Conservation (phyloP, 768 basidiomycete species). For the Auriscalpium vulgare region DNA sequence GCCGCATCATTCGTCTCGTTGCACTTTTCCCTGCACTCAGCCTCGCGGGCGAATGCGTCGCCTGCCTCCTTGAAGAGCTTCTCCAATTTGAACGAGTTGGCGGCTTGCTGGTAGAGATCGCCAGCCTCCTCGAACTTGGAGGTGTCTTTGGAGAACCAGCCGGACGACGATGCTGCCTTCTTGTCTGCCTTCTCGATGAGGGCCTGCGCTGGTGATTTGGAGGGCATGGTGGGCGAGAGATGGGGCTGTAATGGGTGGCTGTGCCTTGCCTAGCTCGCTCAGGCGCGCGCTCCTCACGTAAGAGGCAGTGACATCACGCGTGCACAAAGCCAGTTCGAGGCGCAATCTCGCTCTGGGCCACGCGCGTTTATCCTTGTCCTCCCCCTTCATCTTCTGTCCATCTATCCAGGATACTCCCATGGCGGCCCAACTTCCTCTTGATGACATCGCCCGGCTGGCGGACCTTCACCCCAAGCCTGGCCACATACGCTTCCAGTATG, state of each 20-base stretch:
- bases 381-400: no score
- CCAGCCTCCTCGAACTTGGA: constrained; percentile 93
- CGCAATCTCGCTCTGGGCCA: no score
- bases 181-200: constrained; percentile 88
- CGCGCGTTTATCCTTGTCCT: no score
- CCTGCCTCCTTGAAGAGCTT: constrained; percentile 89
- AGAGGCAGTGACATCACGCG: background rate
- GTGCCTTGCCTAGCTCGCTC: background rate
- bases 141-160: constrained; percentile 83
- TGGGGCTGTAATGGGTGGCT: background rate
- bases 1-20: constrained; percentile 92
- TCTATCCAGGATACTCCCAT: constrained; percentile 6
- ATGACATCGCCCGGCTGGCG: constrained; percentile 40
- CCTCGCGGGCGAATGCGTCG: constrained; percentile 87
- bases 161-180: constrained; percentile 73
- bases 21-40: constrained; percentile 85
- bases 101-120: constrained; percentile 91
- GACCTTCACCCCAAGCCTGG: constrained; percentile 68
- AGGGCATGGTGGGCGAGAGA: constrained; percentile 37
- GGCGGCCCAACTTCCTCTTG: constrained; percentile 22
- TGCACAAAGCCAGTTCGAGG: background rate
- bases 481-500: constrained; percentile 71
- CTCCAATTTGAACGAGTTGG: constrained; percentile 88
- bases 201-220: constrained; percentile 70
- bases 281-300: background rate